phyloP scores from a whole-genome alignment of 192 early-diverging fungal genomes.

The Funneliformis geosporum region DNA sequence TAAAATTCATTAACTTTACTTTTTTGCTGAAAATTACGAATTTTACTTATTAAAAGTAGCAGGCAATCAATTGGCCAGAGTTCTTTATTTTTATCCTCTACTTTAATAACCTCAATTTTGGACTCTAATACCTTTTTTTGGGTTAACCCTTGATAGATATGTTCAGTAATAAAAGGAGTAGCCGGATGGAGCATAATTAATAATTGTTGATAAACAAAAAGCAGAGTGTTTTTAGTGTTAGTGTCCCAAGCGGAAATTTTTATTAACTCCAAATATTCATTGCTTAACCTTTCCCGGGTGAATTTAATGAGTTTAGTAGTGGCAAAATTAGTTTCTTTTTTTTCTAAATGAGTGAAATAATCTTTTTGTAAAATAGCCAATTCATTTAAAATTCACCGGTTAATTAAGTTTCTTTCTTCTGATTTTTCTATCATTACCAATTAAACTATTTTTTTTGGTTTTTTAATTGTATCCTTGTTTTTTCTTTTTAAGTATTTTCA shows the following conservation, averaged over 20 bases:
- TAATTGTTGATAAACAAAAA: conserved; percentile 19
- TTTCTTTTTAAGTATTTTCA: too few relatives aligned
- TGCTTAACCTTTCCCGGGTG: conserved; percentile 12
- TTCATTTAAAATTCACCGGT: conserved; percentile 4
- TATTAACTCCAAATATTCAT: conserved; percentile 10
- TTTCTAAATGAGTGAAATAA: neutral
- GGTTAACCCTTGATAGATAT: conserved; percentile 7
- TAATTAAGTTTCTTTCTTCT: neutral
- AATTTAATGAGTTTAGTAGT: conserved; percentile 6
- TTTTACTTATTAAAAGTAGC: conserved; percentile 7
- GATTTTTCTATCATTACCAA: neutral
- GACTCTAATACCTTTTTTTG: neutral
- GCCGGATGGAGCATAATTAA: conserved; percentile 19
- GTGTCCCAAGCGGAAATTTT: neutral
- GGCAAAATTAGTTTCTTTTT: conserved; percentile 17
- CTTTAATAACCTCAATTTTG: neutral
- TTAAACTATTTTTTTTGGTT: too few relatives aligned
- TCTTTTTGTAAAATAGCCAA: neutral
- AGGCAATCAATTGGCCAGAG: conserved; percentile 2
- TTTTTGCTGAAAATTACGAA: neutral
- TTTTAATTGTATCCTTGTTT: too few relatives aligned
- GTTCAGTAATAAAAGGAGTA: conserved; percentile 7
- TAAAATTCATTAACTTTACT: conserved; percentile 2
- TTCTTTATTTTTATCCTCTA: neutral
- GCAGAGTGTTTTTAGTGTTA: neutral